Percentiles rank a stretch among this genome's conserved stretches.
Conservation (phyloP, 257 asterid genomes). For the Ligustrum vulgare region DNA sequence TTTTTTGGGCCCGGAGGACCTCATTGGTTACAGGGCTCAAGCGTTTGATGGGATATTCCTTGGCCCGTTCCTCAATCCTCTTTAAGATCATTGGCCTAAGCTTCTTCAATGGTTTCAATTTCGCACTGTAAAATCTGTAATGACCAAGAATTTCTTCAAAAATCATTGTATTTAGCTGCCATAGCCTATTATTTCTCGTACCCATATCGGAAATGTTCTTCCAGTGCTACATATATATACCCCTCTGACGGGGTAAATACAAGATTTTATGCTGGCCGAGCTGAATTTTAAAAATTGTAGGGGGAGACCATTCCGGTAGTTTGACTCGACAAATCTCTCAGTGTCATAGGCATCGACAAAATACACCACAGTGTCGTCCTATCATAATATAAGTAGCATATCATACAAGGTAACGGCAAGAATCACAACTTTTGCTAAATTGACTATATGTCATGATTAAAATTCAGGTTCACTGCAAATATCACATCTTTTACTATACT, state of each 20-base stretch:
- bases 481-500: no score
- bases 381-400: no score
- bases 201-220: slow-evolving; percentile 28
- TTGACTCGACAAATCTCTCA: no score
- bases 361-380: no score
- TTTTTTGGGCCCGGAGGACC: slow-evolving; percentile 54
- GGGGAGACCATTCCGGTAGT: no score
- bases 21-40: slow-evolving; percentile 69
- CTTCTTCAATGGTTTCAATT: slow-evolving; percentile 42
- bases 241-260: not conserved
- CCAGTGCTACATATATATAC: not conserved
- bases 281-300: no score
- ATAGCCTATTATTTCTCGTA: slow-evolving; percentile 21
- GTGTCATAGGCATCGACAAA: no score
- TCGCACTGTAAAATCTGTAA: slow-evolving; percentile 47
- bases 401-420: no score
- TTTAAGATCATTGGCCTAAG: slow-evolving; percentile 74
- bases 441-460: no score
- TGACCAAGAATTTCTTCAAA: slow-evolving; percentile 28
- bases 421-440: no score
- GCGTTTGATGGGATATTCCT: slow-evolving; percentile 53
- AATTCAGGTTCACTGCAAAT: no score
- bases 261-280: no score
- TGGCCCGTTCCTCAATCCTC: slow-evolving; percentile 78
- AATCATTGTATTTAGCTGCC: slow-evolving; percentile 23